Conservation (phyloP, 148 eudicot genomes). For the Polygonum aviculare region DNA sequence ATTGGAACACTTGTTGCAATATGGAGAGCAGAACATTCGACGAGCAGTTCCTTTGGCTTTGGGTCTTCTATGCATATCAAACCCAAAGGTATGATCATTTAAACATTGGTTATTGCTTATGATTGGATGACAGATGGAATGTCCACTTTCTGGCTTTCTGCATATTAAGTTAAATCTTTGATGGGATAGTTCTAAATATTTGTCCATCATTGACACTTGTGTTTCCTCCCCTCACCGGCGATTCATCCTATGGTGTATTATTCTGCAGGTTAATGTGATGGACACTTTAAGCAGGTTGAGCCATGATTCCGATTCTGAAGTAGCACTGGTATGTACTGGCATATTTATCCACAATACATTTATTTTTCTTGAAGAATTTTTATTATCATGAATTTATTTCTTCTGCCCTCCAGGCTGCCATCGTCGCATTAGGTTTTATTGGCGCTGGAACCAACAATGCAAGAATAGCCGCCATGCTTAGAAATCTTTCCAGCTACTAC, state of each 20-base stretch:
- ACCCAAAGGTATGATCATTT: constrained; percentile 50
- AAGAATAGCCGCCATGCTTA: constrained; percentile 93
- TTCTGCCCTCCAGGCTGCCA: constrained; percentile 60
- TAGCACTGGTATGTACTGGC: constrained; percentile 59
- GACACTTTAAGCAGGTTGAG: constrained; percentile 91
- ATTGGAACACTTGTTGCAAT: constrained; percentile 87
- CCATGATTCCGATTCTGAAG: constrained; percentile 88
- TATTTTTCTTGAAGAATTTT: background rate
- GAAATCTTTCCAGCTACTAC: constrained; percentile 84
- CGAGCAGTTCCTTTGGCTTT: constrained; percentile 93
- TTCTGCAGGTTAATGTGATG: constrained; percentile 83
- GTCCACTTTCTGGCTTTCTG: background rate
- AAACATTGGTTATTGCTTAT: background rate
- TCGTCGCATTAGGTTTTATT: constrained; percentile 80
- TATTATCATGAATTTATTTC: background rate
- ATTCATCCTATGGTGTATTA: background rate
- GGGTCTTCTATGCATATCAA: constrained; percentile 84
- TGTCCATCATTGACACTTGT: background rate
- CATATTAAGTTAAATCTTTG: background rate
- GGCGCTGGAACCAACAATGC: constrained; percentile 99
- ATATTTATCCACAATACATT: background rate
- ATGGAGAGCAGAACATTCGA: constrained; percentile 89
- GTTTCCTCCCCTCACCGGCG: background rate
- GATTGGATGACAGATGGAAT: background rate
- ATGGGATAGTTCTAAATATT: background rate